These are phyloP conservation scores for Hysterium pulicare DNA, from an alignment of 2,329 filamentous ascomycete species.

Conservation along the genomic window DNA sequence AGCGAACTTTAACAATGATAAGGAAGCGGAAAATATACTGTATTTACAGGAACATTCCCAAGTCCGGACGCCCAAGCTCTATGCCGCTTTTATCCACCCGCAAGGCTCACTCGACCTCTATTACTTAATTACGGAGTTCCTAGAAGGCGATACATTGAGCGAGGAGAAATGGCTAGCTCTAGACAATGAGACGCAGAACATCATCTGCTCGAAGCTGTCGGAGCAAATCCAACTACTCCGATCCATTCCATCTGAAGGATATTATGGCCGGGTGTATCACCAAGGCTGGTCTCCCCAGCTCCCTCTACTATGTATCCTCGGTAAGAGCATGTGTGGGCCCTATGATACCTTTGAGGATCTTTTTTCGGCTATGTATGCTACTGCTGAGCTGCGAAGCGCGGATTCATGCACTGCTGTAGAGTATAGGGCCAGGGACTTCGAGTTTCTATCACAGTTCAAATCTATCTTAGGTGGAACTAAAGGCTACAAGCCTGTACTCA, in stretches of 20 bases:
- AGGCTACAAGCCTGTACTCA: slow-evolving; percentile 2
- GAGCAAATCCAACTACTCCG: slow-evolving; percentile 7
- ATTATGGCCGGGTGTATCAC: slow-evolving; percentile 6
- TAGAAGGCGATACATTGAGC: slow-evolving; percentile 2
- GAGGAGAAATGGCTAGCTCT: background rate
- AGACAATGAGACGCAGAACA: slow-evolving; percentile 1
- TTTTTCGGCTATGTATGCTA: slow-evolving; percentile 1
- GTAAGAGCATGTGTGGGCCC: background rate
- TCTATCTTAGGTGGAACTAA: background rate
- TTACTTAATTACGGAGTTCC: slow-evolving; percentile 5
- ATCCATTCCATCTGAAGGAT: slow-evolving; percentile 4
- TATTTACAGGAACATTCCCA: slow-evolving; percentile 3
- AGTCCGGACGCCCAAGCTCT: slow-evolving; percentile 6
- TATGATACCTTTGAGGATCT: slow-evolving; percentile 6
- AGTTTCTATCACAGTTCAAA: slow-evolving; percentile 4
- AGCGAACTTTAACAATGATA: no score
- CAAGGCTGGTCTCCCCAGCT: slow-evolving; percentile 2
- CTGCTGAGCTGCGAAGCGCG: background rate
- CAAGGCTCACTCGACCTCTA: no score
- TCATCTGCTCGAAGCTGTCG: slow-evolving; percentile 1
- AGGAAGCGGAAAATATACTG: slow-evolving; percentile 9
- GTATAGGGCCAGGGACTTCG: no score
- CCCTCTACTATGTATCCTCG: background rate
- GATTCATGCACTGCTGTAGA: no score
- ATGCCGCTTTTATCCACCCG: slow-evolving; percentile 6